phyloP scores from a whole-genome alignment of 1,284 basidiomycete species.

The Leucoagaricus sp. region DNA sequence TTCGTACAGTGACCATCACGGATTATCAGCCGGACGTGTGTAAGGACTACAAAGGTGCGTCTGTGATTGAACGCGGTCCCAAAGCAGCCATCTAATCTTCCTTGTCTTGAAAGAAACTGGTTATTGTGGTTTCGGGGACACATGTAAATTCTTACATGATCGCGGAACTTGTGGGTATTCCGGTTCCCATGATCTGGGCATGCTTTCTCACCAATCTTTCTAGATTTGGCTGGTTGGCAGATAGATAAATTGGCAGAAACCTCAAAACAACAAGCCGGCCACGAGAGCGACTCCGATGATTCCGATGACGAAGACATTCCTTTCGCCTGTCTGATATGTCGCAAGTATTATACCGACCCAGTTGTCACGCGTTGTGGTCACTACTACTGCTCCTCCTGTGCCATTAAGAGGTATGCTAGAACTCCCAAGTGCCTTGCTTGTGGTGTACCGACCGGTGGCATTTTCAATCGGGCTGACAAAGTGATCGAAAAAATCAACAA shows the following conservation, averaged over 20 bases:
- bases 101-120: slow-evolving; percentile 77
- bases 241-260: slow-evolving; percentile 85
- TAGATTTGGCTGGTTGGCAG: slow-evolving; percentile 98
- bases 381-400: slow-evolving; percentile 95
- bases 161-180: slow-evolving; percentile 75
- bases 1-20: slow-evolving; percentile 92
- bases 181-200: slow-evolving; percentile 12
- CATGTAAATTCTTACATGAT: slow-evolving; percentile 95
- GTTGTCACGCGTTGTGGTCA: slow-evolving; percentile 96
- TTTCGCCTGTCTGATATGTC: slow-evolving; percentile 96
- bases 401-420: slow-evolving; percentile 90
- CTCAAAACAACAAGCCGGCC: slow-evolving; percentile 58
- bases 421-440: slow-evolving; percentile 97
- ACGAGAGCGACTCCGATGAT: slow-evolving; percentile 52
- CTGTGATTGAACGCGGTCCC: slow-evolving; percentile 5
- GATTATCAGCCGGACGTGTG: slow-evolving; percentile 99
- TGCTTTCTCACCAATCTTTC: slow-evolving; percentile 19
- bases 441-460: slow-evolving; percentile 88
- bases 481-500: slow-evolving; percentile 78
- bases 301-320: slow-evolving; percentile 81
- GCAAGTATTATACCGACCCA: slow-evolving; percentile 93
- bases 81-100: slow-evolving; percentile 22
- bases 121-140: slow-evolving; percentile 98
- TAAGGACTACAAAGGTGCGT: slow-evolving; percentile 96
- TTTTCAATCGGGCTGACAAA: slow-evolving; percentile 91